Evolutionary conservation across 192 early-diverging fungal genomes (phyloP), one percentile per base, ranked within the genome.

Genomic region (Diversispora eburnea): DNA sequence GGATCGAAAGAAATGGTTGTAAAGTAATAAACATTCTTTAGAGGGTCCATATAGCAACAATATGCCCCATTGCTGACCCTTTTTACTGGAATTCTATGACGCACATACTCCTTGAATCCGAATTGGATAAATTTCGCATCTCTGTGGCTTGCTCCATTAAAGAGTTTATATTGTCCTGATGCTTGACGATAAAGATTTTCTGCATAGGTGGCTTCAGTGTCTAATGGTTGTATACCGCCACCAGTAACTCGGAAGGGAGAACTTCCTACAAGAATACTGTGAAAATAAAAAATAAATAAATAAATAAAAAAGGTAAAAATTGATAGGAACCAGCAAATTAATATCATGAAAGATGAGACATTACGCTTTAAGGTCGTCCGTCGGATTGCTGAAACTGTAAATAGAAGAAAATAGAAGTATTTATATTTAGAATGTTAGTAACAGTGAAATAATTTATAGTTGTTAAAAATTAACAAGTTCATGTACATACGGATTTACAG

Each of bases 101-200:
- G 67, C 5, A 68, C 67, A 42, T 54, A 68, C 52, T 68, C 67
- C 3, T 68, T 68, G 15, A 68, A 68, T 41, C 67, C 67, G 12
- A 68, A 68, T 68, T 49, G 67, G 3, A 22, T 19, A 12, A 68
- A 52, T 8, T 46, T 33, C 4, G 20, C 48, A 22, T 49, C 67
- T 0, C 10, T 54, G 39, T 68, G 67, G 1, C 19, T 22, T 9
- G 67, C 48, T 42, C 52, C 20, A 7, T 68, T 19, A 33, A 68
- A 68, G 15, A 3, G 15, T 68, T 68, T 68, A 19, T 15, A 68
- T 54, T 68, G 67, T 8, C 67, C 67, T 4, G 67, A 46, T 13
- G 67, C 15, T 41, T 68, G 67, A 41, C 67, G 67, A 51, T 68
- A 68, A 68, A 68, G 8, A 12, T 68, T 68, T 68, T 68, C 67